Percentiles rank a stretch among this genome's conserved stretches.
Evolutionary conservation across 176 grass and related monocot genomes (phyloP).

Genomic region (Eragrostis curvula): DNA sequence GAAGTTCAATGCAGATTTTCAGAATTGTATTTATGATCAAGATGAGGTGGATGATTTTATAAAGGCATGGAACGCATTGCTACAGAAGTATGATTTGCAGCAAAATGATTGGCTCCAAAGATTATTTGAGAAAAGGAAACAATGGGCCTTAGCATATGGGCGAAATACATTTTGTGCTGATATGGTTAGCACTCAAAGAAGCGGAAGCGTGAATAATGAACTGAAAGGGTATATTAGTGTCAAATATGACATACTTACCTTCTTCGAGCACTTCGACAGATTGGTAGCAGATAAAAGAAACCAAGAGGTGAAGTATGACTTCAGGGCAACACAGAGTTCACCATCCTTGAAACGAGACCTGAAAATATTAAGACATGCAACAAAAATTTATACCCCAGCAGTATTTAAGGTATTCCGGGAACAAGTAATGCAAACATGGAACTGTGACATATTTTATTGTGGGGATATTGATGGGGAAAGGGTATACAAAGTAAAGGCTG

Average conservation of each 20-base stretch:
- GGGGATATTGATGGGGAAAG: too few relatives aligned
- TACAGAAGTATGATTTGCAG: neutral
- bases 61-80: neutral
- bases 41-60: slow-evolving; percentile 6
- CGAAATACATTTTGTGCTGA: neutral
- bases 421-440: too few relatives aligned
- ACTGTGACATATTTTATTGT: too few relatives aligned
- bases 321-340: slow-evolving; percentile 10
- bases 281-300: slow-evolving; percentile 11
- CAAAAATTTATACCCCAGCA: neutral
- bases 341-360: neutral
- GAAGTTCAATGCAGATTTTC: slow-evolving; percentile 3
- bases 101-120: neutral
- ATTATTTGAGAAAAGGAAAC: neutral
- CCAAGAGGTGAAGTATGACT: neutral
- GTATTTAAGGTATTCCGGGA: slow-evolving; percentile 1
- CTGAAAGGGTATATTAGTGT: too few relatives aligned
- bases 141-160: neutral
- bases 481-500: too few relatives aligned
- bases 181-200: neutral
- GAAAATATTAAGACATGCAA: neutral
- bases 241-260: too few relatives aligned
- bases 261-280: neutral
- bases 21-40: slow-evolving; percentile 1
- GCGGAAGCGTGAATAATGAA: neutral